Conservation (phyloP, 1,284 basidiomycete species). For the Spongiforma sp. region DNA sequence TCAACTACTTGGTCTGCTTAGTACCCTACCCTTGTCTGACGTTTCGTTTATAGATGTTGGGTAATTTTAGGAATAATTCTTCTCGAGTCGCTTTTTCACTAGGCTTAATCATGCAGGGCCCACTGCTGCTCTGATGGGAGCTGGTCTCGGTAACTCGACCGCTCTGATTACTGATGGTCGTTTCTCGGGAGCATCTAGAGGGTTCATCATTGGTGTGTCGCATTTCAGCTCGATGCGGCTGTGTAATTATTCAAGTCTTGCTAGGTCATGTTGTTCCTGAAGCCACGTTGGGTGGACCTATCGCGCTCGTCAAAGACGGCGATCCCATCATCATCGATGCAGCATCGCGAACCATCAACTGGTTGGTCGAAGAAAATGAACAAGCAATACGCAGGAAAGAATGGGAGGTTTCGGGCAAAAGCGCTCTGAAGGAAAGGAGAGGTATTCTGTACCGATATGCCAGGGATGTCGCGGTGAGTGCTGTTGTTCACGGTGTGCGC, state of each 20-base stretch:
- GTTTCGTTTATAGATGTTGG: slow-evolving; percentile 48
- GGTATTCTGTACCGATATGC: slow-evolving; percentile 80
- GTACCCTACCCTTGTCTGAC: slow-evolving; percentile 4
- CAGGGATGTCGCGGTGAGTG: slow-evolving; percentile 77
- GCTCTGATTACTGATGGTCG: slow-evolving; percentile 97
- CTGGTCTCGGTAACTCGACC: slow-evolving; percentile 89
- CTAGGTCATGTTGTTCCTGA: slow-evolving; percentile 91
- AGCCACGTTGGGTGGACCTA: slow-evolving; percentile 93
- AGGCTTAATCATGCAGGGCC: slow-evolving; percentile 59
- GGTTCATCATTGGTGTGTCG: slow-evolving; percentile 66
- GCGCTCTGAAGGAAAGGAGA: slow-evolving; percentile 70
- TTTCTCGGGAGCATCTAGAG: slow-evolving; percentile 84
- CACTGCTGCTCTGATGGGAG: slow-evolving; percentile 92
- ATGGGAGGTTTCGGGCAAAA: slow-evolving; percentile 74
- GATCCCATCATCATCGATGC: slow-evolving; percentile 88
- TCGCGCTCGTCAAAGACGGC: slow-evolving; percentile 93
- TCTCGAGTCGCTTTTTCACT: slow-evolving; percentile 7
- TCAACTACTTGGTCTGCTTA: slow-evolving; percentile 33
- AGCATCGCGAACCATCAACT: slow-evolving; percentile 77
- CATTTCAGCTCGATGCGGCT: slow-evolving; percentile 11
- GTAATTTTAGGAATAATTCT: slow-evolving; percentile 33
- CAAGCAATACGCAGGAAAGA: slow-evolving; percentile 69
- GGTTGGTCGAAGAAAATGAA: slow-evolving; percentile 85
- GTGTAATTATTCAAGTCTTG: slow-evolving; percentile 3
- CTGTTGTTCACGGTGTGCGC: slow-evolving; percentile 1